Conservation (phyloP, 2,329 filamentous ascomycete genomes). For the Ascochyta lentis region DNA sequence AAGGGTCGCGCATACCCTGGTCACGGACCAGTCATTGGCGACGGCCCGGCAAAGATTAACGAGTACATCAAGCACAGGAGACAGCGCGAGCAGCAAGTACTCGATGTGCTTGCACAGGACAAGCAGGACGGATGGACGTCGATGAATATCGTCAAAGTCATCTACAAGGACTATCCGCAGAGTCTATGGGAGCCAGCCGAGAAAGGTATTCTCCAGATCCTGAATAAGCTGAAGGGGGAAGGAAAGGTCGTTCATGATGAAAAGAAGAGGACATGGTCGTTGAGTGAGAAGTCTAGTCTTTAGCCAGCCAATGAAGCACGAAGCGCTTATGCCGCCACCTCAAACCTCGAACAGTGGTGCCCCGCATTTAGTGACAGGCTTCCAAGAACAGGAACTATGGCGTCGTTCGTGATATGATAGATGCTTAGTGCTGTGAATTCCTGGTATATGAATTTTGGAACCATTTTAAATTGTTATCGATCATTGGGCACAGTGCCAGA, state of each 20-base stretch:
- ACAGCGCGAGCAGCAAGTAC: conserved; percentile 68
- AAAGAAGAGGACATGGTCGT: conserved; percentile 43
- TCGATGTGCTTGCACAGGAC: conserved; percentile 45
- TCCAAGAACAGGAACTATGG: no score
- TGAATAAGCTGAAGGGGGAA: conserved; percentile 79
- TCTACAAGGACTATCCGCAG: conserved; percentile 82
- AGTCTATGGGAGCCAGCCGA: conserved; percentile 78
- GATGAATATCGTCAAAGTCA: conserved; percentile 84
- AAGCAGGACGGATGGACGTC: conserved; percentile 64
- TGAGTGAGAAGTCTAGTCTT: conserved; percentile 42
- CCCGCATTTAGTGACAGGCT: not conserved
- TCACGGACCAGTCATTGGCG: conserved; percentile 79
- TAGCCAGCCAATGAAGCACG: conserved; percentile 26
- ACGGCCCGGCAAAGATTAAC: conserved; percentile 72
- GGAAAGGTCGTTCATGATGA: conserved; percentile 63
- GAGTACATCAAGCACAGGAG: conserved; percentile 86
- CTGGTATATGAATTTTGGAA: not conserved
- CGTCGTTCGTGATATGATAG: not conserved
- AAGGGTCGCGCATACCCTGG: conserved; percentile 80
- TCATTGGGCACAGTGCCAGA: conserved; percentile 44
- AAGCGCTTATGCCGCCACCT: not conserved
- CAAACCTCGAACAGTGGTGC: not conserved
- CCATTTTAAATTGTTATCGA: not conserved
- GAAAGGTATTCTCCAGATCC: conserved; percentile 76
- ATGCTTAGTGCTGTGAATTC: no score